phyloP scores from a whole-genome alignment of 2,329 filamentous ascomycete species.

The Cytospora piceicola region DNA sequence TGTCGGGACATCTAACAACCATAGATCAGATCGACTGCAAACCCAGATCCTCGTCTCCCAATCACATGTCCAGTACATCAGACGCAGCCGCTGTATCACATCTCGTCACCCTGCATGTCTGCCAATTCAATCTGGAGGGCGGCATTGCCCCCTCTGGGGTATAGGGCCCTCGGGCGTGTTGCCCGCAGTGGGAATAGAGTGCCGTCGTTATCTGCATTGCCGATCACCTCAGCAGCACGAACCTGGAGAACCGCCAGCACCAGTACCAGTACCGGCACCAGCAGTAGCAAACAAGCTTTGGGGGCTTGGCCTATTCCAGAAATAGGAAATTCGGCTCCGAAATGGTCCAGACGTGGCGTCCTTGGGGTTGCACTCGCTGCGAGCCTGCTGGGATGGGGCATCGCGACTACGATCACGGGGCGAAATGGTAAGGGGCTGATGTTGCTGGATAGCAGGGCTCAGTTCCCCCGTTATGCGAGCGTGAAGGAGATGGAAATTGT shows the following conservation, averaged over 20 bases:
- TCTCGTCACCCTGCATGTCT: constrained; percentile 29
- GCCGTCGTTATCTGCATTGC: constrained; percentile 20
- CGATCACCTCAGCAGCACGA: constrained; percentile 15
- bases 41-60: constrained; percentile 15
- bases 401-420: constrained; percentile 39
- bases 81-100: constrained; percentile 21
- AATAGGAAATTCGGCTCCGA: constrained; percentile 30
- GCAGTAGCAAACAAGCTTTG: not conserved
- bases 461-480: constrained; percentile 45
- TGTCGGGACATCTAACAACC: constrained; percentile 6
- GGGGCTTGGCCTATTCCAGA: constrained; percentile 11
- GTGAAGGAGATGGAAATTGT: constrained; percentile 49
- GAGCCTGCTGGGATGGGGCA: constrained; percentile 47
- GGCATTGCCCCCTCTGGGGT: constrained; percentile 14
- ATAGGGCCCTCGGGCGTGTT: constrained; percentile 16
- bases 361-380: constrained; percentile 45
- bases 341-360: constrained; percentile 42
- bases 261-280: constrained; percentile 22
- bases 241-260: constrained; percentile 22
- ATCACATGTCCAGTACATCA: constrained; percentile 24
- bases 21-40: constrained; percentile 20
- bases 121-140: constrained; percentile 28
- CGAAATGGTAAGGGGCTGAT: constrained; percentile 34
- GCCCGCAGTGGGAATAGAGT: constrained; percentile 16
- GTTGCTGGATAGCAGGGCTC: constrained; percentile 36